A percentile compares a stretch with the other conserved stretches of the same genome.
Evolutionary conservation across 2,329 filamentous ascomycete species (phyloP).

Genomic region (Aspergillaceae sp.): DNA sequence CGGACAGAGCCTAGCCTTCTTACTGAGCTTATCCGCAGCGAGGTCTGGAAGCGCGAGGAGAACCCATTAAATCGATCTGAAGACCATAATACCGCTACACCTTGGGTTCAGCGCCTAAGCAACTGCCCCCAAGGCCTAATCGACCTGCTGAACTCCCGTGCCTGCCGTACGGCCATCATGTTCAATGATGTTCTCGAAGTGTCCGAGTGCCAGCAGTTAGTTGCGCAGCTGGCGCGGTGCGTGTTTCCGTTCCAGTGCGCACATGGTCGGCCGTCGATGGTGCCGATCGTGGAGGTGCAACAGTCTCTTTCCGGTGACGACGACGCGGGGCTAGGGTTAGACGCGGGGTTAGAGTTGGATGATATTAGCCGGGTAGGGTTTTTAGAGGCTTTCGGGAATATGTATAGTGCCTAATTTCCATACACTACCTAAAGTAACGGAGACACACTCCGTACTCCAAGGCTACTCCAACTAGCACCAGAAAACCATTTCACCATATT

Average conservation of each 20-base stretch:
- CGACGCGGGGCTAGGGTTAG: neutral
- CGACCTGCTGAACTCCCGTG: constrained; percentile 48
- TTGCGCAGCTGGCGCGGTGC: constrained; percentile 32
- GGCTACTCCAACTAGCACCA: too few species aligned
- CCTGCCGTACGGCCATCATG: constrained; percentile 44
- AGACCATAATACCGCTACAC: neutral
- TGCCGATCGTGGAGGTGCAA: constrained; percentile 34
- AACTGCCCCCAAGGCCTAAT: constrained; percentile 67
- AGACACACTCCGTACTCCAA: too few species aligned
- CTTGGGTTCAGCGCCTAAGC: constrained; percentile 56
- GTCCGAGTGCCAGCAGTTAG: constrained; percentile 31
- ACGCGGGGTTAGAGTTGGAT: neutral
- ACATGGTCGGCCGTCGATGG: constrained; percentile 42
- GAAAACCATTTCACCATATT: too few species aligned
- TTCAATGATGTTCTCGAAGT: constrained; percentile 39
- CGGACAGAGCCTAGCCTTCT: constrained; percentile 61
- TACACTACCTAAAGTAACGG: neutral
- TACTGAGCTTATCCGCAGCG: constrained; percentile 63
- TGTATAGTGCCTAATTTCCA: neutral
- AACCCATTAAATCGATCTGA: constrained; percentile 11
- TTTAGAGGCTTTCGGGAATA: neutral
- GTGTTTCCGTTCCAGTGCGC: constrained; percentile 44
- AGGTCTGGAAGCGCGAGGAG: constrained; percentile 60
- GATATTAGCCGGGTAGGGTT: neutral
- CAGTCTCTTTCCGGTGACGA: neutral